These are phyloP conservation scores for Annona squamosa DNA, from an alignment of 164 flowering plant genomes.

Conservation along the genomic window DNA sequence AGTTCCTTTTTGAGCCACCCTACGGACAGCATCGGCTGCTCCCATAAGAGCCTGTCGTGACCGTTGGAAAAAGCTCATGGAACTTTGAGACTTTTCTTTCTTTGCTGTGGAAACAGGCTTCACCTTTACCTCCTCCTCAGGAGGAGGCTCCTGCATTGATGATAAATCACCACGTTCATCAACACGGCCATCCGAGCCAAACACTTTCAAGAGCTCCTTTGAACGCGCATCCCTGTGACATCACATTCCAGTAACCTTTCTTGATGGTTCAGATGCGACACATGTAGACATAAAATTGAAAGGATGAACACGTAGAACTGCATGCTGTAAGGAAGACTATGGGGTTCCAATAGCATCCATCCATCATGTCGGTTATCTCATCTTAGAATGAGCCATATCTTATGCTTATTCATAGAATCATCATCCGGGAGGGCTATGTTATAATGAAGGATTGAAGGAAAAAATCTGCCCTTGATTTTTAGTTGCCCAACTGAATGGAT, in stretches of 20 bases:
- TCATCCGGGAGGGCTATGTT: no score
- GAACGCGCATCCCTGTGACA: conserved; percentile 87
- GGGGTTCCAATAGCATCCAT: not conserved
- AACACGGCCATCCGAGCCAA: conserved; percentile 74
- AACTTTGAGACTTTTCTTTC: conserved; percentile 70
- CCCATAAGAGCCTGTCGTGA: conserved; percentile 97
- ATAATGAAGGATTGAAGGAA: not conserved
- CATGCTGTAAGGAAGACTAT: no score
- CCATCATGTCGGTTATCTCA: no score
- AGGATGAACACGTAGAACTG: not conserved
- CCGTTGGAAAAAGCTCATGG: conserved; percentile 59
- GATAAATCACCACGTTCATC: conserved; percentile 66
- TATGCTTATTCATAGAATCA: no score
- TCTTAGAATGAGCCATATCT: no score
- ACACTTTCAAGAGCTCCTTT: conserved; percentile 78
- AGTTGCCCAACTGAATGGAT: not conserved
- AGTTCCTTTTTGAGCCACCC: conserved; percentile 70
- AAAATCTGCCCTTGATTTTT: not conserved
- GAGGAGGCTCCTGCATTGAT: conserved; percentile 36
- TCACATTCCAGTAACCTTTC: conserved; percentile 1
- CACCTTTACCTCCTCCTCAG: conserved; percentile 73
- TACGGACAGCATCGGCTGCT: conserved; percentile 97
- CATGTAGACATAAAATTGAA: not conserved
- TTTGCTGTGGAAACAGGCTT: conserved; percentile 58
- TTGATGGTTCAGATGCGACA: not conserved